Evolutionary conservation across 2,329 filamentous ascomycete species (phyloP).

Genomic region (Ploettnerulaceae sp.): DNA sequence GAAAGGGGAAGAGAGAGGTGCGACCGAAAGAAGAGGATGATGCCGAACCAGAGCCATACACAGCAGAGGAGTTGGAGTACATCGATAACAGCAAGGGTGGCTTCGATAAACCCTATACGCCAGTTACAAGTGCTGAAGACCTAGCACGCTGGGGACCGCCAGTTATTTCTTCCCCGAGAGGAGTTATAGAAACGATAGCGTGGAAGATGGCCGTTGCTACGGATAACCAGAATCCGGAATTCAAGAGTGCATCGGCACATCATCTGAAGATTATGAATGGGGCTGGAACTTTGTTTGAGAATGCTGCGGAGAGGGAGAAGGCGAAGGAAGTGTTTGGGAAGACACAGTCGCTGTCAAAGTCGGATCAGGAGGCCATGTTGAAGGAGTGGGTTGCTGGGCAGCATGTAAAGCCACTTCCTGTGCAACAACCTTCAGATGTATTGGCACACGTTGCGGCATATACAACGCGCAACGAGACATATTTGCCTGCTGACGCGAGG

Average conservation of each 20-base stretch:
- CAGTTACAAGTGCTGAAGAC: constrained; percentile 23
- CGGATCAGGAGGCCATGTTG: constrained; percentile 21
- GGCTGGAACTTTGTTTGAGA: constrained; percentile 28
- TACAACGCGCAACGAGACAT: constrained; percentile 32
- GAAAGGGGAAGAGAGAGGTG: constrained; percentile 31
- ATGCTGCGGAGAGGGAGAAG: constrained; percentile 7
- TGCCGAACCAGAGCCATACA: constrained; percentile 16
- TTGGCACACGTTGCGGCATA: constrained; percentile 24
- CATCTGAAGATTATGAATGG: constrained; percentile 20
- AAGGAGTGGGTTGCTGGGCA: constrained; percentile 31
- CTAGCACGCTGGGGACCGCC: constrained; percentile 23
- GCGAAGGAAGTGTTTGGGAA: constrained; percentile 5
- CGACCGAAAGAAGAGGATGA: constrained; percentile 34
- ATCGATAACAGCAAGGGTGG: constrained; percentile 24
- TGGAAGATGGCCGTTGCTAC: constrained; percentile 30
- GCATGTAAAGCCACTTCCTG: constrained; percentile 24
- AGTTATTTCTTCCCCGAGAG: constrained; percentile 24
- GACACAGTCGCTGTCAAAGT: constrained; percentile 11
- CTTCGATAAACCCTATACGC: constrained; percentile 24
- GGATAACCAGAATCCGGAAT: constrained; percentile 16
- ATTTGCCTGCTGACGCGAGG: constrained; percentile 27
- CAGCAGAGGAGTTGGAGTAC: constrained; percentile 25
- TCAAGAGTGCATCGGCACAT: constrained; percentile 17
- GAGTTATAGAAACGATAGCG: constrained; percentile 24
- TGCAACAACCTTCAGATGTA: constrained; percentile 17